These are phyloP conservation scores for Penicillium coprophilum DNA, from an alignment of 495 filamentous ascomycete genomes.

Conservation along the genomic window DNA sequence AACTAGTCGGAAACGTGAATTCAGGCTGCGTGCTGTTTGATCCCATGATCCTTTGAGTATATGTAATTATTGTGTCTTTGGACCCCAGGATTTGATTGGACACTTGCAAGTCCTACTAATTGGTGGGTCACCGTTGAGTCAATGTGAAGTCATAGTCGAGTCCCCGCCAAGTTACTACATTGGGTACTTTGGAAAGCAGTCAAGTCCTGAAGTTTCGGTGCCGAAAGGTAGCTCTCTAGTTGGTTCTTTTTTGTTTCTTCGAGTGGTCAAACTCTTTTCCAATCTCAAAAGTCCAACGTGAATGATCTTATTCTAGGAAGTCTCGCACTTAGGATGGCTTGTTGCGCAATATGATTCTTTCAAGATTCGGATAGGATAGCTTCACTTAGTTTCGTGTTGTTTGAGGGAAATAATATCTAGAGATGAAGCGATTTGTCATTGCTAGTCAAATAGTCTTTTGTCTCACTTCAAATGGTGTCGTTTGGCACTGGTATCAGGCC, in stretches of 20 bases:
- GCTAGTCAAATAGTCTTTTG: background rate
- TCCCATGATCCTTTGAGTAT: background rate
- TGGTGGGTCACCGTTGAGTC: background rate
- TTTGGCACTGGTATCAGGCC: too few species aligned
- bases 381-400: background rate
- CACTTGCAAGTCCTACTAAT: too few species aligned
- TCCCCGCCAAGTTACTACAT: background rate
- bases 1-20: background rate
- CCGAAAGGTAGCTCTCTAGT: background rate
- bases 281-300: background rate
- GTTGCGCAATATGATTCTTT: background rate
- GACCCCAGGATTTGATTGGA: background rate
- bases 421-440: background rate
- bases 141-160: conserved; percentile 1
- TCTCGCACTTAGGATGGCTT: background rate
- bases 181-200: background rate
- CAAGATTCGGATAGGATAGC: background rate
- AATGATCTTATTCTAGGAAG: background rate
- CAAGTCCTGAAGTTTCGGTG: background rate
- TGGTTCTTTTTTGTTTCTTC: background rate
- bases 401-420: background rate
- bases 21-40: background rate
- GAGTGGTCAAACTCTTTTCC: background rate
- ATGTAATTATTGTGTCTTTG: background rate
- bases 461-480: too few species aligned